Percentiles rank a stretch among this genome's conserved stretches.
Conservation (phyloP, 305 asterid species). For the Stenogyne calaminthoides region DNA sequence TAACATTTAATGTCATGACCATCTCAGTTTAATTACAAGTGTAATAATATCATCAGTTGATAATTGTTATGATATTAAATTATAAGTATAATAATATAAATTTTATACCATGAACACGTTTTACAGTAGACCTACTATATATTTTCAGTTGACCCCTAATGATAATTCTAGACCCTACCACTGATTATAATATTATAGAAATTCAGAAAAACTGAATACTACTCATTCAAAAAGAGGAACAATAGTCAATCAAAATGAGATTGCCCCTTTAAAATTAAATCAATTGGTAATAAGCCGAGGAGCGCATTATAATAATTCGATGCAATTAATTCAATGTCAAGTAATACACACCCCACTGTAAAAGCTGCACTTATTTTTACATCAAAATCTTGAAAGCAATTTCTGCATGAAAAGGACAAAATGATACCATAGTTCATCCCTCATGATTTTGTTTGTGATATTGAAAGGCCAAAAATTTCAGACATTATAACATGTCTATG, state of each 20-base stretch:
- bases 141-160: too few species aligned
- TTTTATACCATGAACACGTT: too few species aligned
- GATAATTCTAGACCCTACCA: too few species aligned
- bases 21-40: too few species aligned
- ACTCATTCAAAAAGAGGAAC: neutral
- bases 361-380: neutral
- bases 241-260: neutral
- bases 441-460: neutral
- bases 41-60: too few species aligned
- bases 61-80: too few species aligned
- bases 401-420: neutral
- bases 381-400: neutral
- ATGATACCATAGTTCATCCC: neutral
- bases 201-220: too few species aligned
- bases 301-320: neutral
- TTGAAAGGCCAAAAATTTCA: constrained; percentile 29
- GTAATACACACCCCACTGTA: neutral
- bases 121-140: too few species aligned
- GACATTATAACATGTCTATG: constrained; percentile 17
- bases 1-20: too few species aligned
- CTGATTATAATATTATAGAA: too few species aligned
- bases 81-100: too few species aligned
- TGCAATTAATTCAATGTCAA: neutral
- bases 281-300: neutral
- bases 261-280: neutral